These are phyloP conservation scores for Mycosphaerella sp. DNA, from an alignment of 2,329 filamentous ascomycete genomes.

Conservation along the genomic window DNA sequence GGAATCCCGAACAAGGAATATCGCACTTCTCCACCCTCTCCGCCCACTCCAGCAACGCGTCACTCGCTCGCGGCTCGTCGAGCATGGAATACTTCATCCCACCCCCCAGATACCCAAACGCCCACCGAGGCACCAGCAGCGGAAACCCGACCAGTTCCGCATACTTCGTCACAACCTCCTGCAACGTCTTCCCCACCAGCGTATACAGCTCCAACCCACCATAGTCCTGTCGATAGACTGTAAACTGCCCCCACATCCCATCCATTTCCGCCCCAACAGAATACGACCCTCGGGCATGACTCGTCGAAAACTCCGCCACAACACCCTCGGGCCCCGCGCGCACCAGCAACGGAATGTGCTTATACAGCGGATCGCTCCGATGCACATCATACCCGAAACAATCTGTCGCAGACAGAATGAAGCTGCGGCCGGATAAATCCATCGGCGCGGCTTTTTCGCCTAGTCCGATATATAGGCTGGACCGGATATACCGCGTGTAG, in stretches of 20 bases:
- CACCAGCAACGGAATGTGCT: constrained; percentile 67
- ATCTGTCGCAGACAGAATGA: constrained; percentile 62
- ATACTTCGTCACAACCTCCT: constrained; percentile 60
- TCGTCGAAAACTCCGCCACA: constrained; percentile 62
- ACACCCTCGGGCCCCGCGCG: constrained; percentile 60
- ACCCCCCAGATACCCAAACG: constrained; percentile 66
- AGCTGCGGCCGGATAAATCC: constrained; percentile 62
- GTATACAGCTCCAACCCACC: constrained; percentile 67
- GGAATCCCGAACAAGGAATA: constrained; percentile 65
- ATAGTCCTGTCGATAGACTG: constrained; percentile 66
- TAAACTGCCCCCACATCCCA: constrained; percentile 68
- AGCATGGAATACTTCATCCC: constrained; percentile 58
- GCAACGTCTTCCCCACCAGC: constrained; percentile 59
- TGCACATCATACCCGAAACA: constrained; percentile 69
- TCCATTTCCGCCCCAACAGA: constrained; percentile 67
- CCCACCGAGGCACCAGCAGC: constrained; percentile 62
- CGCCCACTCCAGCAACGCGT: constrained; percentile 57
- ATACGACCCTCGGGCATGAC: constrained; percentile 58
- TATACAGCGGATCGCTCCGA: constrained; percentile 66
- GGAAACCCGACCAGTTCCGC: constrained; percentile 64
- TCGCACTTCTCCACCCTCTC: constrained; percentile 57
- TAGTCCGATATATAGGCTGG: constrained; percentile 61
- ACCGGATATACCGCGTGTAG: constrained; percentile 57
- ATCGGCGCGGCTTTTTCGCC: constrained; percentile 69
- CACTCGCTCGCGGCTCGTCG: constrained; percentile 49